phyloP scores from a whole-genome alignment of 2,329 filamentous ascomycete genomes.

The Coniochaeta sp. region DNA sequence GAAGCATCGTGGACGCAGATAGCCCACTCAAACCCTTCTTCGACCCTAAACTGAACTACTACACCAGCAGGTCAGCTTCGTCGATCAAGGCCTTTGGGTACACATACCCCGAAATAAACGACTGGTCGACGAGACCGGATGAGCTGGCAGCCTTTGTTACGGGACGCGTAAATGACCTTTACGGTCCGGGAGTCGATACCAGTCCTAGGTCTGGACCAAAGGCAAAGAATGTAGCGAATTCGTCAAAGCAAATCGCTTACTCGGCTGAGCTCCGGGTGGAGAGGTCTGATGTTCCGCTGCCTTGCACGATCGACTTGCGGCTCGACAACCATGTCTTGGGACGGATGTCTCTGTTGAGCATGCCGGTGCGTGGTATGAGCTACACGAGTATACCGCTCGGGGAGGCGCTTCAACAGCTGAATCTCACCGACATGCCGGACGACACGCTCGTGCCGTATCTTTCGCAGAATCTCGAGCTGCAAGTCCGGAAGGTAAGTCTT shows the following conservation, averaged over 20 bases:
- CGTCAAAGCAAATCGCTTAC: constrained; percentile 14
- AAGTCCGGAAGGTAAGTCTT: constrained; percentile 15
- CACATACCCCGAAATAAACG: constrained; percentile 30
- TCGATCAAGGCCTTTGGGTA: constrained; percentile 28
- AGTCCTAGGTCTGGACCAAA: not conserved
- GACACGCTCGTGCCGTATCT: constrained; percentile 9
- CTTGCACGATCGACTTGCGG: constrained; percentile 27
- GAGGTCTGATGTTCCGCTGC: constrained; percentile 26
- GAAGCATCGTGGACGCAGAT: constrained; percentile 28
- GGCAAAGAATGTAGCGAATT: not conserved
- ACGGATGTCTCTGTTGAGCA: constrained; percentile 24
- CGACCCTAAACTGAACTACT: constrained; percentile 24
- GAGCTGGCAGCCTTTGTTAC: constrained; percentile 55
- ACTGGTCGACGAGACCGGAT: constrained; percentile 46
- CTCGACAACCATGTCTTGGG: constrained; percentile 20
- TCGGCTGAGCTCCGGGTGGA: constrained; percentile 27
- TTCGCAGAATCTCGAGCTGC: constrained; percentile 10
- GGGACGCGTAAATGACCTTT: constrained; percentile 50
- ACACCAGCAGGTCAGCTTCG: constrained; percentile 30
- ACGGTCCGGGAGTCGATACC: constrained; percentile 14
- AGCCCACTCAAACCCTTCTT: constrained; percentile 45
- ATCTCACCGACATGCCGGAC: constrained; percentile 9
- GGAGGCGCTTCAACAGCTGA: not conserved
- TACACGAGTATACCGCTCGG: constrained; percentile 12
- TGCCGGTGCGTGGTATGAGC: constrained; percentile 21